phyloP scores from a whole-genome alignment of 2,329 filamentous ascomycete genomes.

The Xylogone sp. region DNA sequence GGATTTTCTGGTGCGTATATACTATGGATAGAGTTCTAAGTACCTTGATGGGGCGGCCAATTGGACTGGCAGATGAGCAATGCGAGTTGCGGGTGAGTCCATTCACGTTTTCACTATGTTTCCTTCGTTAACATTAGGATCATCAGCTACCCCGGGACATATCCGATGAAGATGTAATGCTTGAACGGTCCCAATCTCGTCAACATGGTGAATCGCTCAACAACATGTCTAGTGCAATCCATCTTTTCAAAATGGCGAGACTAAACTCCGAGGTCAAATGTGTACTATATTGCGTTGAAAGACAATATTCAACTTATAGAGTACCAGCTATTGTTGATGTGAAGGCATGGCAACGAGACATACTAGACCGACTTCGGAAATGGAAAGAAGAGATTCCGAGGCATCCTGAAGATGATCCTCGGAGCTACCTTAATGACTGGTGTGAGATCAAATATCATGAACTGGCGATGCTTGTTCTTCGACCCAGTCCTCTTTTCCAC shows the following conservation, averaged over 20 bases:
- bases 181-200: no score
- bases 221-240: constrained; percentile 40
- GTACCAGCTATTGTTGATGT: constrained; percentile 43
- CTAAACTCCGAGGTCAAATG: constrained; percentile 57
- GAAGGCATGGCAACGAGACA: constrained; percentile 40
- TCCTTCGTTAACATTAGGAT: neutral
- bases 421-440: constrained; percentile 25
- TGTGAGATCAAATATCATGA: constrained; percentile 45
- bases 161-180: no score
- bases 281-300: constrained; percentile 48
- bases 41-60: constrained; percentile 53
- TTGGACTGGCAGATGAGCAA: constrained; percentile 51
- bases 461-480: constrained; percentile 43
- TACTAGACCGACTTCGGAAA: constrained; percentile 34
- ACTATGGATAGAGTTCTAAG: constrained; percentile 47
- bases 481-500: constrained; percentile 49
- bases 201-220: constrained; percentile 13
- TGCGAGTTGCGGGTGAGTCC: constrained; percentile 47
- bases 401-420: constrained; percentile 3
- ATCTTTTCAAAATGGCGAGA: constrained; percentile 42
- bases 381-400: constrained; percentile 37
- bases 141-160: no score
- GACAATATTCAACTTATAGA: constrained; percentile 42
- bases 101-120: neutral
- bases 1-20: constrained; percentile 52